phyloP scores from a whole-genome alignment of 2,329 filamentous ascomycete species.

The Talaromyces sp. region DNA sequence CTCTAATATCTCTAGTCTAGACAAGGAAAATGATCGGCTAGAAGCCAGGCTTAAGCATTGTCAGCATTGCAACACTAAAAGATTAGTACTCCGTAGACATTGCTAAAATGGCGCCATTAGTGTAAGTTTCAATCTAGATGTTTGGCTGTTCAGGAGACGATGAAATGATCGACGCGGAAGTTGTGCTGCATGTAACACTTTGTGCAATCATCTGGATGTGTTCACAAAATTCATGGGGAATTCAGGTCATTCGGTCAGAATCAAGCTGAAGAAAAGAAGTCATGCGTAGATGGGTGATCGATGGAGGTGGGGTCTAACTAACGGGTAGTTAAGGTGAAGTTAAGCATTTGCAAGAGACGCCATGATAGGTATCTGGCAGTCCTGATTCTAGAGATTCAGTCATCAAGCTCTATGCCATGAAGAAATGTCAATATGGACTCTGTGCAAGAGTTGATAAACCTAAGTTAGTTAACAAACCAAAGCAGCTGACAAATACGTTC shows the following conservation, averaged over 20 bases:
- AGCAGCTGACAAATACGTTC: background rate
- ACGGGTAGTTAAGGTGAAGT: background rate
- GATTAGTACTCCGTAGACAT: too few relatives aligned
- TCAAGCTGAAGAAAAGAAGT: background rate
- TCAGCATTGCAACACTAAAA: background rate
- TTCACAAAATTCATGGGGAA: background rate
- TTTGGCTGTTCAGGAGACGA: background rate
- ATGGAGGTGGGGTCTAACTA: background rate
- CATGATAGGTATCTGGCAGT: background rate
- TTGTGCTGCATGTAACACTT: slow-evolving; percentile 8
- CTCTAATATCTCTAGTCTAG: background rate
- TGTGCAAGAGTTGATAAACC: background rate
- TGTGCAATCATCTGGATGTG: background rate
- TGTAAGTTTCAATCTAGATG: slow-evolving; percentile 1
- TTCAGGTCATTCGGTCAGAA: background rate
- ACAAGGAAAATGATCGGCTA: slow-evolving; percentile 4
- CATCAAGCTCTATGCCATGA: background rate
- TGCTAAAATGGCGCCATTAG: slow-evolving; percentile 4
- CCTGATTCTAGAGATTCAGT: background rate
- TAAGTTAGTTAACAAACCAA: background rate
- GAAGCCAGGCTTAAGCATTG: background rate
- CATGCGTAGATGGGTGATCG: background rate
- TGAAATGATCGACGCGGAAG: slow-evolving; percentile 6
- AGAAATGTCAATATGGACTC: background rate
- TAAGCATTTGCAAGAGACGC: background rate